phyloP scores from a whole-genome alignment of 352 stramenopile genomes.

The Globisporangium okanoganense region DNA sequence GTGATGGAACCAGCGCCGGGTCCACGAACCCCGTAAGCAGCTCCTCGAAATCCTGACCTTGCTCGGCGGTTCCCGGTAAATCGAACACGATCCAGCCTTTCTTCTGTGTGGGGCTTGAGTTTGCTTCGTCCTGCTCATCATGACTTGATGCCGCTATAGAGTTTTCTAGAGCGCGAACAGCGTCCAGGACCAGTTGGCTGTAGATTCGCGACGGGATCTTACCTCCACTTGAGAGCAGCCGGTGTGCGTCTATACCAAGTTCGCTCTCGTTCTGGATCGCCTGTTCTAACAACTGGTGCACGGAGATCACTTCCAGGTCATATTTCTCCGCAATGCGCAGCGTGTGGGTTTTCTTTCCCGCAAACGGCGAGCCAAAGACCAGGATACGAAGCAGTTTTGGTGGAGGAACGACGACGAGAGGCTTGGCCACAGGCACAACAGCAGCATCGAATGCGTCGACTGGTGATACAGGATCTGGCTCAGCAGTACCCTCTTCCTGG shows the following conservation, averaged over 20 bases:
- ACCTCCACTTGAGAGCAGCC: constrained; percentile 28
- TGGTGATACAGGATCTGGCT: neutral
- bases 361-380: constrained; percentile 55
- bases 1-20: constrained; percentile 28
- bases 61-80: constrained; percentile 40
- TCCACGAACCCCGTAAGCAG: constrained; percentile 56
- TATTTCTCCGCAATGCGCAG: constrained; percentile 44
- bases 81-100: constrained; percentile 67
- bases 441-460: neutral
- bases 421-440: neutral
- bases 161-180: constrained; percentile 21
- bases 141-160: neutral
- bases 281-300: constrained; percentile 36
- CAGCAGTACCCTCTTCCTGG: neutral
- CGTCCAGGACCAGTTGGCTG: constrained; percentile 46
- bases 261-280: constrained; percentile 27
- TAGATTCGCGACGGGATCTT: constrained; percentile 51
- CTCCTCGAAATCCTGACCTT: constrained; percentile 48
- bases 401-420: neutral
- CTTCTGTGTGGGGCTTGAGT: constrained; percentile 1
- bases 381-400: constrained; percentile 39
- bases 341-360: constrained; percentile 54
- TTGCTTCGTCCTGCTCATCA: neutral
- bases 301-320: constrained; percentile 46
- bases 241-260: constrained; percentile 24